Conservation (phyloP, 352 stramenopile species). For the Salisapilia sapeloensis region DNA sequence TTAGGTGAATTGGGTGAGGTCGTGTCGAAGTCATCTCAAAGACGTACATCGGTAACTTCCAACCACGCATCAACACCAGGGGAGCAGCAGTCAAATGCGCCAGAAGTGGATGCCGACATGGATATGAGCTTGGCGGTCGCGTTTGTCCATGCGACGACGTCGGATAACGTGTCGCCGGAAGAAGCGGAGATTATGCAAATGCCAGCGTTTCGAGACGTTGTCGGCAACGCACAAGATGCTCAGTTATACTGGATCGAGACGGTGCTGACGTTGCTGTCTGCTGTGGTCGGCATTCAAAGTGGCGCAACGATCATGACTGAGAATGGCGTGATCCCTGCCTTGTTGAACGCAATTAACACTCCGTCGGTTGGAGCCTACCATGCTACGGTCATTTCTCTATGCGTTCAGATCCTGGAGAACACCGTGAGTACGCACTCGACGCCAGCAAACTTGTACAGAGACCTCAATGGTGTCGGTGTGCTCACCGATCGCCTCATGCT, state of each 20-base stretch:
- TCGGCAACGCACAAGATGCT: constrained; percentile 13
- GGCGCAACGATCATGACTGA: constrained; percentile 65
- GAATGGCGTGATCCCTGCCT: constrained; percentile 61
- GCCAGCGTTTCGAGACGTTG: constrained; percentile 29
- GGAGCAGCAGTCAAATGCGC: constrained; percentile 1
- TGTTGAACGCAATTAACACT: constrained; percentile 62
- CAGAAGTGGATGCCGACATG: constrained; percentile 57
- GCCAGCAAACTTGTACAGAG: constrained; percentile 53
- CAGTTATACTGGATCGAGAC: constrained; percentile 69
- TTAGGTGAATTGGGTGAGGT: constrained; percentile 45
- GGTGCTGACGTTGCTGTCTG: constrained; percentile 50
- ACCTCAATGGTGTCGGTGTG: constrained; percentile 75
- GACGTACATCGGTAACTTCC: no score
- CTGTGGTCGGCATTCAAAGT: constrained; percentile 60
- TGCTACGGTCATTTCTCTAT: constrained; percentile 55
- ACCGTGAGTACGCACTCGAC: constrained; percentile 58
- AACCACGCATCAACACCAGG: constrained; percentile 2
- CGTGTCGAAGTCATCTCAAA: constrained; percentile 2
- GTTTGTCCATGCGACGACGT: constrained; percentile 76
- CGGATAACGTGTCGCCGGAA: constrained; percentile 38
- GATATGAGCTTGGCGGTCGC: constrained; percentile 78
- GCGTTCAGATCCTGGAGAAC: constrained; percentile 64
- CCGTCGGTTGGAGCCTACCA: constrained; percentile 37
- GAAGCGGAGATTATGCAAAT: constrained; percentile 41
- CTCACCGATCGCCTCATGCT: constrained; percentile 57